Conservation (phyloP, 2,329 filamentous ascomycete species). For the Neurospora crassa region DNA sequence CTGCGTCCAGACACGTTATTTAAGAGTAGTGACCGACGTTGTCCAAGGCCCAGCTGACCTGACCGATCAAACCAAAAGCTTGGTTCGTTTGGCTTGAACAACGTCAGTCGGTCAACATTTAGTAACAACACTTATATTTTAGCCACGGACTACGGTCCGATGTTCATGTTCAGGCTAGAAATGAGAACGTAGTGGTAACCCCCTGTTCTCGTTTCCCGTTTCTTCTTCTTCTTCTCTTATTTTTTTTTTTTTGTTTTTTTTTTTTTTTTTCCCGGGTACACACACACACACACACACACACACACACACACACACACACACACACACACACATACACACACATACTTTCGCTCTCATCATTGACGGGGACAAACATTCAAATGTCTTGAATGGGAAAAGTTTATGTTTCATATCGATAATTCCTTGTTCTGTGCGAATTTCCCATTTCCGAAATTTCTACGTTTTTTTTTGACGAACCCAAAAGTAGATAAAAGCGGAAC, state of each 20-base stretch:
- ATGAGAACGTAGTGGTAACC: neutral
- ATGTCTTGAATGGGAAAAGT: neutral
- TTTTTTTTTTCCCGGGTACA: no score
- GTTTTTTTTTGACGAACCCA: no score
- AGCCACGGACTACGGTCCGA: neutral
- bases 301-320: neutral
- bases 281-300: neutral
- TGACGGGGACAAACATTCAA: neutral
- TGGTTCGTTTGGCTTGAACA: neutral
- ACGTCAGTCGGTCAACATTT: neutral
- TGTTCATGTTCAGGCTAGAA: neutral
- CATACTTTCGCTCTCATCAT: neutral
- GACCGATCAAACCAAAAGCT: neutral
- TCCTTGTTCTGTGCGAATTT: no score
- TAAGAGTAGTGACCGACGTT: no score
- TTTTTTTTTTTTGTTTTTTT: no score
- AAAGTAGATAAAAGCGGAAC: no score
- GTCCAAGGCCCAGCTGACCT: neutral
- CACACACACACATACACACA: neutral
- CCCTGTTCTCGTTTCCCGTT: neutral
- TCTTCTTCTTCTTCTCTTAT: no score
- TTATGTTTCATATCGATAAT: neutral
- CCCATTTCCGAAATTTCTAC: no score
- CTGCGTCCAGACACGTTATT: neutral
- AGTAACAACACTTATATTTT: no score